Evolutionary conservation across 148 eudicot genomes (phyloP), one percentile per base, ranked within the genome.

Genomic region (Salicornia ramosissima): DNA sequence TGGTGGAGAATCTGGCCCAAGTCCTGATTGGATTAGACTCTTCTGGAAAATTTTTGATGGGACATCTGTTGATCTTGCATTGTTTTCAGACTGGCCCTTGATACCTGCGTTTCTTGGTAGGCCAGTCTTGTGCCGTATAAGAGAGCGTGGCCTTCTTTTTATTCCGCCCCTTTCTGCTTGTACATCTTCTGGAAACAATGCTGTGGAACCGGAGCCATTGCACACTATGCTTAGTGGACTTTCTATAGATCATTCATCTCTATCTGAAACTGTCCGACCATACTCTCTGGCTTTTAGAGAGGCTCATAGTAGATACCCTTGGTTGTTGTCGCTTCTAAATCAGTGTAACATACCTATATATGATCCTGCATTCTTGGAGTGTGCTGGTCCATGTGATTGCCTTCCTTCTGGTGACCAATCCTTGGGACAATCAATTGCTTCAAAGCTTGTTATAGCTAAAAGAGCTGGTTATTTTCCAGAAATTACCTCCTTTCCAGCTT

Each of bases 61-160:
- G 67, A 85, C 94, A 49, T 65, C 77, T 72, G 87, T 90, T 70
- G 96, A 94, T 74, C 84, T 90, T 71, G 70, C 88, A 63, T 86
- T 88, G 52, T 89, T 94, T 77, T 82, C 93, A 64, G 97, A 94
- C 66, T 94, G 99, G 99, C 99, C 99, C 61, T 81, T 94, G 68
- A 85, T 94, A 78, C 99, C 99, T 65, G 96, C 97, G 80, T 87
- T 88, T 77, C 91, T 94, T 78, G 99, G 99, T 58, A 90, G 99
- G 74, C 89, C 87, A 65, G 80, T 94, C 76, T 80, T 94, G 61
- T 94, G 99, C 72, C 99, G 99, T 72, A 84, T 94, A 64, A 87
- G 86, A 80, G 96, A 91, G 64, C 87, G 97, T 12, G 83, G 80
- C 64, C 87, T 90, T 75, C 82, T 94, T 61, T 94, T 94, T 78